A percentile compares a stretch with the other conserved stretches of the same genome.
These are phyloP conservation scores for Gymnopilus dilepis DNA, from an alignment of 768 basidiomycete genomes.

Conservation along the genomic window DNA sequence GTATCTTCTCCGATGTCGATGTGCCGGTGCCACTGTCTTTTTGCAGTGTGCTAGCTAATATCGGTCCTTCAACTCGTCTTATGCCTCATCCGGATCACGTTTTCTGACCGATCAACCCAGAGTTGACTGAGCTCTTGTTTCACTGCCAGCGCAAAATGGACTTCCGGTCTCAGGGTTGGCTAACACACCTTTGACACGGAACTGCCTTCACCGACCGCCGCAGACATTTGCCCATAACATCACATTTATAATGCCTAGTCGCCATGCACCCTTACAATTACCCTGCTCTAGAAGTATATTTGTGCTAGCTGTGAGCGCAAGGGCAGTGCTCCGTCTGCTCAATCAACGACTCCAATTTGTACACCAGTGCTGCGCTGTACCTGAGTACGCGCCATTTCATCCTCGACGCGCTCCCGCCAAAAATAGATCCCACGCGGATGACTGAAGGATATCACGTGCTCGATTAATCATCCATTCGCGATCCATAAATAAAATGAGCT, in stretches of 20 bases:
- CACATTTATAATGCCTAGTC: no score
- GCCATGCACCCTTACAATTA: no score
- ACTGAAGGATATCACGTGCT: conserved; percentile 10
- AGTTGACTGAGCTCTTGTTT: neutral
- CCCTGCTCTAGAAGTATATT: no score
- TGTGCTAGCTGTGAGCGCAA: no score
- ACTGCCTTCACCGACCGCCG: neutral
- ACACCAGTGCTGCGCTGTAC: no score
- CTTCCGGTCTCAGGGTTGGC: neutral
- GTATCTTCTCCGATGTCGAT: neutral
- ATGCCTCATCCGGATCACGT: neutral
- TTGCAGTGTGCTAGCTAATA: neutral
- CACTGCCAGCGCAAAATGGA: neutral
- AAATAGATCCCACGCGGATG: neutral
- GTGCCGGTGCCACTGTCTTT: neutral
- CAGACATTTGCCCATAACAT: no score
- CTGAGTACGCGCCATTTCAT: no score
- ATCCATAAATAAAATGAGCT: neutral
- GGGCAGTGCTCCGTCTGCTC: neutral
- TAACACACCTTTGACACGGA: neutral
- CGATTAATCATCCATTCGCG: conserved; percentile 13
- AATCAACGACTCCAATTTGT: no score
- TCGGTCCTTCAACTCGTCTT: neutral
- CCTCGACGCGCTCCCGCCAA: neutral
- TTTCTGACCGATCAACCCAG: neutral